Evolutionary conservation across 768 basidiomycete species (phyloP).

Genomic region (Termitomyces sp.): DNA sequence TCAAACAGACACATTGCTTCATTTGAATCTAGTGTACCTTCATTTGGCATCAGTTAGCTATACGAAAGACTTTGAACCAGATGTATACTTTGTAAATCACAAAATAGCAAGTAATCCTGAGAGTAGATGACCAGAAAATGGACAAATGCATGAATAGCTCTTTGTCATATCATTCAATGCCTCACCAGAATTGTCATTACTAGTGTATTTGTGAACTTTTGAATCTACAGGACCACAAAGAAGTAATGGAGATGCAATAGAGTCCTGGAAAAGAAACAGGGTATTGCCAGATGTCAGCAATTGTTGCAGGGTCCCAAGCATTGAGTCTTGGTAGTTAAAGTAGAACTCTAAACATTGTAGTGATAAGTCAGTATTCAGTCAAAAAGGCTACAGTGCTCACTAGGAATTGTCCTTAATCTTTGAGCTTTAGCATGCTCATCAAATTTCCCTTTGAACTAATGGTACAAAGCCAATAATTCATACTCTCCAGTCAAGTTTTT

Average conservation of each 20-base stretch:
- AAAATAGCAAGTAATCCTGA: no score
- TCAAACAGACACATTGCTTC: neutral
- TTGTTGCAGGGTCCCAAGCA: neutral
- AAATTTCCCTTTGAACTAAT: no score
- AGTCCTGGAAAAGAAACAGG: conserved; percentile 6
- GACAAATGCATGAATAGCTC: conserved; percentile 13
- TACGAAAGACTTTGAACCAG: neutral
- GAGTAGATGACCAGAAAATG: no score
- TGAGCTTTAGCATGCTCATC: neutral
- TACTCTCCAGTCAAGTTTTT: no score
- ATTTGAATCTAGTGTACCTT: no score
- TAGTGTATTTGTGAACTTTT: conserved; percentile 22
- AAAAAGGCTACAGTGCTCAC: no score
- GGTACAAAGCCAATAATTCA: no score
- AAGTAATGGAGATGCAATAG: no score
- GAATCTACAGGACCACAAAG: no score
- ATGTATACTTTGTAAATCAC: no score
- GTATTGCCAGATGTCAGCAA: neutral
- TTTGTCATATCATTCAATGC: conserved; percentile 16
- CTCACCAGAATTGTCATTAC: conserved; percentile 18
- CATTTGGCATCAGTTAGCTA: neutral
- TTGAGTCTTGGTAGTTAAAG: conserved; percentile 17
- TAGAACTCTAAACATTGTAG: conserved; percentile 15
- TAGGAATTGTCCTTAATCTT: neutral
- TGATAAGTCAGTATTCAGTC: no score